Conservation (phyloP, 371 early-diverging fungal species). For the Saksenaea oblongispora region DNA sequence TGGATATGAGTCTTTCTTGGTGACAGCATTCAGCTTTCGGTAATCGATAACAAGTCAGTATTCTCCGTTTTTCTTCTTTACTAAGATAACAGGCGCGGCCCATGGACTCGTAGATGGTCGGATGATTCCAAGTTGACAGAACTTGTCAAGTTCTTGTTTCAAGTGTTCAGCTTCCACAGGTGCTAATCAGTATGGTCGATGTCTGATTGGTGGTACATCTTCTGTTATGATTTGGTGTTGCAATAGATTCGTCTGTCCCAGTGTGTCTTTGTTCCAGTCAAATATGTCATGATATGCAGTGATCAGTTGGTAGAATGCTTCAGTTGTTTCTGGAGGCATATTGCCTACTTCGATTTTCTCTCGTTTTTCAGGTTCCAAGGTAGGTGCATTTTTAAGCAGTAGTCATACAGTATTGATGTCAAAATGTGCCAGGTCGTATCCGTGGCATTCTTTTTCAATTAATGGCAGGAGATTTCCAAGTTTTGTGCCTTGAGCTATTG, state of each 20-base stretch:
- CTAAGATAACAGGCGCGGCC: conserved; percentile 41
- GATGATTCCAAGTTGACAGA: conserved; percentile 15
- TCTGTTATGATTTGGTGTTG: conserved; percentile 14
- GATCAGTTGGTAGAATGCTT: too few species aligned
- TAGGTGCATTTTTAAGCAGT: too few species aligned
- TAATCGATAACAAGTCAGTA: conserved; percentile 34
- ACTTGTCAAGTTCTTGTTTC: conserved; percentile 16
- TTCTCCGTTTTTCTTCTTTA: conserved; percentile 42
- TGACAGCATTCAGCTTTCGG: conserved; percentile 37
- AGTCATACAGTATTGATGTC: too few species aligned
- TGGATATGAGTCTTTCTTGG: conserved; percentile 36
- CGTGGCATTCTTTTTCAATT: too few species aligned
- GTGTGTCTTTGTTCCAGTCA: background rate
- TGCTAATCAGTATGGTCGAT: conserved; percentile 5
- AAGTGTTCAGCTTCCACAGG: conserved; percentile 9
- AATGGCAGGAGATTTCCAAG: too few species aligned
- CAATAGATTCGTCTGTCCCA: background rate
- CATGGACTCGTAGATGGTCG: conserved; percentile 19
- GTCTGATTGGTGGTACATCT: conserved; percentile 10
- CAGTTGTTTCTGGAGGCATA: too few species aligned
- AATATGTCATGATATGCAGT: too few species aligned
- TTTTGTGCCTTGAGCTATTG: too few species aligned
- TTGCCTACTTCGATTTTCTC: too few species aligned
- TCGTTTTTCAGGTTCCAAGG: too few species aligned
- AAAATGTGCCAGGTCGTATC: too few species aligned